phyloP scores from a whole-genome alignment of 1,139 yeast species.

The Pichia inconspicua region DNA sequence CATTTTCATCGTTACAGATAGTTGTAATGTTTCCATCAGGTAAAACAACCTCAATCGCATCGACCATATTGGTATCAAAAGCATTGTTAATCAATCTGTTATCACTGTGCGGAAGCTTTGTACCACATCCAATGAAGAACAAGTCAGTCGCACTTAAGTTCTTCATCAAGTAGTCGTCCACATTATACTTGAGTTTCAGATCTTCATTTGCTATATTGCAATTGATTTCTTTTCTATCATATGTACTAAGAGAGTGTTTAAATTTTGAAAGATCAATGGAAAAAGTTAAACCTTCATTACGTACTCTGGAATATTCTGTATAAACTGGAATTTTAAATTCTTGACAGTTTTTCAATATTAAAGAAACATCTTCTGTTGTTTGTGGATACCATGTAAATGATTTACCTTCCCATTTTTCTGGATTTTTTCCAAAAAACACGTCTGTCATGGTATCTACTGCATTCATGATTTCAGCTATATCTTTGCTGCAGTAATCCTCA shows the following conservation, averaged over 20 bases:
- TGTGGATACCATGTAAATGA: constrained; percentile 19
- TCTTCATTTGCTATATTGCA: constrained; percentile 1
- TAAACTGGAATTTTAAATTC: constrained; percentile 23
- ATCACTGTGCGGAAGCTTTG: constrained; percentile 6
- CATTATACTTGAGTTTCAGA: constrained; percentile 4
- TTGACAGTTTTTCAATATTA: constrained; percentile 19
- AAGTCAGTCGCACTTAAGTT: constrained; percentile 14
- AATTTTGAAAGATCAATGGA: constrained; percentile 13
- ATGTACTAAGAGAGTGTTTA: constrained; percentile 1
- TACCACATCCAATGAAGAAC: constrained; percentile 17
- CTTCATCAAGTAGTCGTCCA: neutral
- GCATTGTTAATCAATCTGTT: constrained; percentile 12
- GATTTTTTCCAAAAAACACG: constrained; percentile 29
- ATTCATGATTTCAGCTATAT: constrained; percentile 32
- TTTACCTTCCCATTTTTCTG: constrained; percentile 27
- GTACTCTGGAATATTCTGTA: constrained; percentile 10
- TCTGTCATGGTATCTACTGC: constrained; percentile 36
- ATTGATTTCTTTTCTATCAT: neutral
- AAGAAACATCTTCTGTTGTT: constrained; percentile 19
- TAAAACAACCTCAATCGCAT: constrained; percentile 19
- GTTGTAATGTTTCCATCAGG: constrained; percentile 22
- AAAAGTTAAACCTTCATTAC: constrained; percentile 13
- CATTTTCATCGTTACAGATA: constrained; percentile 2
- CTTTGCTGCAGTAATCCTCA: constrained; percentile 22
- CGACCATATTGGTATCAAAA: constrained; percentile 10